phyloP scores from a whole-genome alignment of 306 rosid genomes.

The Vigna nakashimae region DNA sequence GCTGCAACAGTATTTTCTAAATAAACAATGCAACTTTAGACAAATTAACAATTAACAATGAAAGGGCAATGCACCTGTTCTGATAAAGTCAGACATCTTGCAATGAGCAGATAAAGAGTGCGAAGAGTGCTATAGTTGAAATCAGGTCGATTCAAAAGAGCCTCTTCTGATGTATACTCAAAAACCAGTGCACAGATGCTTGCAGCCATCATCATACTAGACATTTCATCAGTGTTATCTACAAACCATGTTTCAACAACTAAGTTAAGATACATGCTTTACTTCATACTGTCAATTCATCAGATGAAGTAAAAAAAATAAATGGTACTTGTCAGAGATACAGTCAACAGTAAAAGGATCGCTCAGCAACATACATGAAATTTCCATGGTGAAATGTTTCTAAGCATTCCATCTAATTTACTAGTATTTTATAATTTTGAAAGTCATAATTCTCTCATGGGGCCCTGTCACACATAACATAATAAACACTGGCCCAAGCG shows the following conservation, averaged over 20 bases:
- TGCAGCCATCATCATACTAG: constrained; percentile 78
- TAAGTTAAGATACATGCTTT: constrained; percentile 28
- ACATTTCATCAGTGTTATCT: constrained; percentile 65
- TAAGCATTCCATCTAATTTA: constrained; percentile 3
- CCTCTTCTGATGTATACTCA: constrained; percentile 79
- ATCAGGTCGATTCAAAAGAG: constrained; percentile 64
- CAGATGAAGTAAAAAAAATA: constrained; percentile 5
- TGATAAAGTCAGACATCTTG: constrained; percentile 65
- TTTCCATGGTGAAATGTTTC: constrained; percentile 17
- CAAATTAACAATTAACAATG: not conserved
- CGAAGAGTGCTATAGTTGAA: constrained; percentile 56
- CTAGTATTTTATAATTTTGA: not conserved
- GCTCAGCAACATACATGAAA: not conserved
- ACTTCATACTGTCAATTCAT: constrained; percentile 35
- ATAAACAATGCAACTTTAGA: not conserved
- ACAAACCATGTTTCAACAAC: constrained; percentile 46
- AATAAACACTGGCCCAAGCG: not conserved
- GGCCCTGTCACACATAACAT: not conserved
- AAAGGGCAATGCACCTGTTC: constrained; percentile 63
- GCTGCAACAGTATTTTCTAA: constrained; percentile 19
- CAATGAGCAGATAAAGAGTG: constrained; percentile 66
- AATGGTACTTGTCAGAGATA: not conserved
- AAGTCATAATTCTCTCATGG: not conserved
- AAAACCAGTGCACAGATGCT: constrained; percentile 78
- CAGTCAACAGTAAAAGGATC: constrained; percentile 6